Conservation (phyloP, 2,329 filamentous ascomycete genomes). For the Talaromyces sp. region DNA sequence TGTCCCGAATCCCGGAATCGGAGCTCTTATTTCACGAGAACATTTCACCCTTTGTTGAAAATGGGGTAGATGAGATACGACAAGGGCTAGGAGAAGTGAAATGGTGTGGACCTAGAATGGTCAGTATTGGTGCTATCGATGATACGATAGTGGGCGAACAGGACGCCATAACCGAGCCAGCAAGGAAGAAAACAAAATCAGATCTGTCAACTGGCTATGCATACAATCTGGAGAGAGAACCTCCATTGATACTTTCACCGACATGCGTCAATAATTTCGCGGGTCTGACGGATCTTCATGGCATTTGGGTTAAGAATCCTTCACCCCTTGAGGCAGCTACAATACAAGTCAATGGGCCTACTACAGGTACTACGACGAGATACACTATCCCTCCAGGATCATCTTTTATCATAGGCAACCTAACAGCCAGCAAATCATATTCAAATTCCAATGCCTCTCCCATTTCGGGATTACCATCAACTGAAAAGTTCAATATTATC, state of each 20-base stretch:
- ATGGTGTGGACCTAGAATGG: neutral
- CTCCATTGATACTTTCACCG: conserved; percentile 35
- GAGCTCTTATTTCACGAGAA: conserved; percentile 29
- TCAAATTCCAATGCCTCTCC: neutral
- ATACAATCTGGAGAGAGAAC: conserved; percentile 7
- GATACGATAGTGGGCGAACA: conserved; percentile 19
- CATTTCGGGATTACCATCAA: conserved; percentile 26
- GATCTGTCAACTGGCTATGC: neutral
- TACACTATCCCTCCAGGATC: conserved; percentile 49
- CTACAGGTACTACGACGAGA: conserved; percentile 11
- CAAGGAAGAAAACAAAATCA: neutral
- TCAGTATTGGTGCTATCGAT: conserved; percentile 25
- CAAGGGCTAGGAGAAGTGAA: conserved; percentile 15
- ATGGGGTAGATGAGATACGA: conserved; percentile 37
- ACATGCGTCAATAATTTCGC: conserved; percentile 30
- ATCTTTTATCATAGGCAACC: conserved; percentile 44
- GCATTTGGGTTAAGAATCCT: conserved; percentile 30
- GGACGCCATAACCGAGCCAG: neutral
- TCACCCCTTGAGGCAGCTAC: conserved; percentile 20
- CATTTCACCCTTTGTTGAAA: conserved; percentile 30
- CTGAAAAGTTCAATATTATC: conserved; percentile 53
- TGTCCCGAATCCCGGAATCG: conserved; percentile 31
- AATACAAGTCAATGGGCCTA: conserved; percentile 19
- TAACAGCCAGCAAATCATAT: conserved; percentile 25
- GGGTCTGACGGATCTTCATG: conserved; percentile 23